A percentile compares a stretch with the other conserved stretches of the same genome.
Conservation (phyloP, 371 early-diverging fungal species). For the Mucor saturninus region DNA sequence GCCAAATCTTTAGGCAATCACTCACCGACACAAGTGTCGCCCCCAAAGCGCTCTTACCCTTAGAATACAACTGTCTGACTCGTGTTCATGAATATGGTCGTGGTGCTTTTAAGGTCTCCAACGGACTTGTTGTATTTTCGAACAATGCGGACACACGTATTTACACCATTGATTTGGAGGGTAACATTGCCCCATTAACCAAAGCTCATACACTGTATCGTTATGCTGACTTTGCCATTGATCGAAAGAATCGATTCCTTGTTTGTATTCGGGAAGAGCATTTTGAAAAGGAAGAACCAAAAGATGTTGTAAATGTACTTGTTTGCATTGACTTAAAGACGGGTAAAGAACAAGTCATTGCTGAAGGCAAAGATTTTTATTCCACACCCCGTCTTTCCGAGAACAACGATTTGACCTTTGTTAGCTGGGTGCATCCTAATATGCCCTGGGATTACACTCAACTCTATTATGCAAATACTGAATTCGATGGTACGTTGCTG, state of each 20-base stretch:
- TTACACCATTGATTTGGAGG: slow-evolving; percentile 51
- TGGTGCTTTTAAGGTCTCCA: slow-evolving; percentile 61
- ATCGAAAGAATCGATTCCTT: slow-evolving; percentile 53
- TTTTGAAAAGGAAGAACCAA: slow-evolving; percentile 58
- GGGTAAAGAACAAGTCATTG: slow-evolving; percentile 49
- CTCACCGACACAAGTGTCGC: slow-evolving; percentile 11
- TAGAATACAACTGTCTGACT: slow-evolving; percentile 45
- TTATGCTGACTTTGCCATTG: slow-evolving; percentile 69
- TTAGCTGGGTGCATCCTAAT: slow-evolving; percentile 74
- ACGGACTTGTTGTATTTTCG: slow-evolving; percentile 64
- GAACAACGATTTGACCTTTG: slow-evolving; percentile 57
- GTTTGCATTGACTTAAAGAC: slow-evolving; percentile 56
- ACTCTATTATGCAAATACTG: slow-evolving; percentile 51
- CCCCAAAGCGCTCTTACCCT: slow-evolving; percentile 32
- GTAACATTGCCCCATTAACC: slow-evolving; percentile 50
- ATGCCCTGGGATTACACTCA: slow-evolving; percentile 83
- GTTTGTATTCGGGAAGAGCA: slow-evolving; percentile 74
- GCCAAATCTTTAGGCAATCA: slow-evolving; percentile 39
- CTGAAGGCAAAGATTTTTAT: slow-evolving; percentile 70
- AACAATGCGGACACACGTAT: slow-evolving; percentile 63
- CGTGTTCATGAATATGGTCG: slow-evolving; percentile 84
- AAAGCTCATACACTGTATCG: slow-evolving; percentile 49
- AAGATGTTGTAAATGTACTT: slow-evolving; percentile 63
- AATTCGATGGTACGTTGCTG: slow-evolving; percentile 17
- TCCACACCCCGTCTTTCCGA: slow-evolving; percentile 59